phyloP scores from a whole-genome alignment of 257 asterid species.

The Fraxinus quadrangulata region DNA sequence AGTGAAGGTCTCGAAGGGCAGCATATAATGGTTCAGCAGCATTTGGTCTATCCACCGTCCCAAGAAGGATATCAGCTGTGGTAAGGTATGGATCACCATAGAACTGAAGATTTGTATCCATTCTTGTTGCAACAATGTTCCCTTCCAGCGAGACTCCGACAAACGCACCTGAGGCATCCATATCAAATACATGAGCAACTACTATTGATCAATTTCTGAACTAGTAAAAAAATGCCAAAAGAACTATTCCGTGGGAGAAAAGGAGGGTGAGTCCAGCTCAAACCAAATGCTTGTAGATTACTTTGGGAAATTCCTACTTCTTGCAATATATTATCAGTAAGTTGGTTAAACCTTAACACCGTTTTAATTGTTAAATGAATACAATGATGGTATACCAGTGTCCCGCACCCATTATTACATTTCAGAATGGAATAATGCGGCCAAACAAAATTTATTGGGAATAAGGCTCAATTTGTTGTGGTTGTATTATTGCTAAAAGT shows the following conservation, averaged over 20 bases:
- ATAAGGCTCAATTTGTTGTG: neutral
- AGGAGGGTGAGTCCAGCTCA: neutral
- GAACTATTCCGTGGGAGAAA: neutral
- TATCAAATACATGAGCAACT: constrained; percentile 11
- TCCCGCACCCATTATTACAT: neutral
- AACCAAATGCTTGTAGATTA: neutral
- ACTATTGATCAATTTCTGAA: constrained; percentile 2
- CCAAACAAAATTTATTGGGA: neutral
- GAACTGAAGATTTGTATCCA: constrained; percentile 85
- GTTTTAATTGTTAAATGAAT: neutral
- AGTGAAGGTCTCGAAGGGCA: constrained; percentile 70
- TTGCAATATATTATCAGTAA: neutral
- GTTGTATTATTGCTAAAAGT: neutral
- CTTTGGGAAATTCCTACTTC: neutral
- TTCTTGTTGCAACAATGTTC: constrained; percentile 78
- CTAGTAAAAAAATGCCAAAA: neutral
- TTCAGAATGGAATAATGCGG: neutral
- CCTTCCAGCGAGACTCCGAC: constrained; percentile 96
- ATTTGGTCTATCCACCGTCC: constrained; percentile 83
- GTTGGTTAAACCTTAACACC: neutral
- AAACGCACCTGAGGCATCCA: constrained; percentile 73
- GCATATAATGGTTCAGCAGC: constrained; percentile 89
- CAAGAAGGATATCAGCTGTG: constrained; percentile 84
- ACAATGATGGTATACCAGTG: neutral
- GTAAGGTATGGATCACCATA: constrained; percentile 97